Evolutionary conservation across 176 grass and related monocot genomes (phyloP).

Genomic region (Triticum urartu): DNA sequence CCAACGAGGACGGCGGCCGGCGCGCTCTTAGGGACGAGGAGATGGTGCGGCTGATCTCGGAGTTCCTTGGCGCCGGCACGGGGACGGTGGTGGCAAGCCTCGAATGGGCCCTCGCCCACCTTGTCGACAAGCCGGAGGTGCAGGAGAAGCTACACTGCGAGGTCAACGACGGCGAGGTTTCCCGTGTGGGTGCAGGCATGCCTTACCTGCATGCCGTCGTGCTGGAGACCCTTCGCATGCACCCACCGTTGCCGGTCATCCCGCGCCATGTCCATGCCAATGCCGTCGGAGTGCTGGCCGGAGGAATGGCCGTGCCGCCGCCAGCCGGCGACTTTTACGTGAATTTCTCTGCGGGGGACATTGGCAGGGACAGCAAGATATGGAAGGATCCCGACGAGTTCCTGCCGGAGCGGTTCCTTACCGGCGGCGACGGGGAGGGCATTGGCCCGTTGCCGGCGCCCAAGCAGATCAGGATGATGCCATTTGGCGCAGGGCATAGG

Average conservation of each 20-base stretch:
- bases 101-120: neutral
- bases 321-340: no score
- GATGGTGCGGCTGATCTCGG: neutral
- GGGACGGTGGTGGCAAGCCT: neutral
- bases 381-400: conserved; percentile 24
- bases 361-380: no score
- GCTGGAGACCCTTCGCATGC: no score
- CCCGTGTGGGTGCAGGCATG: no score
- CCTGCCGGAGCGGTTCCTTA: conserved; percentile 54
- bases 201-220: no score
- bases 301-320: no score
- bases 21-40: neutral
- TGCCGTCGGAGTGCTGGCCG: no score
- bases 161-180: neutral
- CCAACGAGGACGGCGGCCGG: neutral
- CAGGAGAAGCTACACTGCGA: neutral
- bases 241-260: no score
- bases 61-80: neutral
- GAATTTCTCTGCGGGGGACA: no score
- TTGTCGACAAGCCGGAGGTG: neutral
- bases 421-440: conserved; percentile 20
- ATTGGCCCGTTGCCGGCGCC: neutral
- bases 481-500: neutral
- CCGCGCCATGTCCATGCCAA: no score
- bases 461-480: neutral